Percentiles rank a stretch among this genome's conserved stretches.
These are phyloP conservation scores for Kwoniella newhampshirensis DNA, from an alignment of 768 basidiomycete genomes.

Conservation along the genomic window DNA sequence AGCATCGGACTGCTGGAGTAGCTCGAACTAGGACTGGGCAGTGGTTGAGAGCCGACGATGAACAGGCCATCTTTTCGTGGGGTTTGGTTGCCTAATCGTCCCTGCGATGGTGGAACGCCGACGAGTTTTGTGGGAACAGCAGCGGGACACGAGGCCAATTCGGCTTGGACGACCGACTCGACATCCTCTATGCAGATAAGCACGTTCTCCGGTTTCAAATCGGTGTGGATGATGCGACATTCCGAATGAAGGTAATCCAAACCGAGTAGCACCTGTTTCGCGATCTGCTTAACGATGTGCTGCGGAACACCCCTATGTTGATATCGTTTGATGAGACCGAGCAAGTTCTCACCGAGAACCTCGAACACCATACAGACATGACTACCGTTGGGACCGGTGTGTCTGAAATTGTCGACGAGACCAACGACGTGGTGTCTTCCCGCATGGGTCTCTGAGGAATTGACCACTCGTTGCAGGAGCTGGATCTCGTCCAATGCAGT, in stretches of 20 bases:
- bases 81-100: slow-evolving; percentile 93
- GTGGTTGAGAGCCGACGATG: slow-evolving; percentile 90
- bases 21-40: slow-evolving; percentile 69
- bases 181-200: slow-evolving; percentile 96
- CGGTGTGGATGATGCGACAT: slow-evolving; percentile 96
- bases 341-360: slow-evolving; percentile 92
- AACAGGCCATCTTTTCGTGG: slow-evolving; percentile 76
- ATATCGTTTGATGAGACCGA: slow-evolving; percentile 93
- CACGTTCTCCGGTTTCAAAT: slow-evolving; percentile 97
- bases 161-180: slow-evolving; percentile 82
- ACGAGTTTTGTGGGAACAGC: slow-evolving; percentile 75
- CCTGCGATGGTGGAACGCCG: slow-evolving; percentile 84
- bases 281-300: slow-evolving; percentile 88
- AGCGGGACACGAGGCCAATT: slow-evolving; percentile 63
- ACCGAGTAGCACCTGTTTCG: slow-evolving; percentile 91
- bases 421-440: slow-evolving; percentile 93
- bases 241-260: slow-evolving; percentile 97
- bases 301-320: slow-evolving; percentile 97
- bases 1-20: slow-evolving; percentile 73
- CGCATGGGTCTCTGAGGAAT: slow-evolving; percentile 74
- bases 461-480: slow-evolving; percentile 90
- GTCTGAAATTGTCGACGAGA: slow-evolving; percentile 95
- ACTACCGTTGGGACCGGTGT: slow-evolving; percentile 92
- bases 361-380: slow-evolving; percentile 99
- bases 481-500: slow-evolving; percentile 99